Base-by-base conservation (phyloP, 495 filamentous ascomycete genomes). In the Hypomontagnella submonticulosa region DNA sequence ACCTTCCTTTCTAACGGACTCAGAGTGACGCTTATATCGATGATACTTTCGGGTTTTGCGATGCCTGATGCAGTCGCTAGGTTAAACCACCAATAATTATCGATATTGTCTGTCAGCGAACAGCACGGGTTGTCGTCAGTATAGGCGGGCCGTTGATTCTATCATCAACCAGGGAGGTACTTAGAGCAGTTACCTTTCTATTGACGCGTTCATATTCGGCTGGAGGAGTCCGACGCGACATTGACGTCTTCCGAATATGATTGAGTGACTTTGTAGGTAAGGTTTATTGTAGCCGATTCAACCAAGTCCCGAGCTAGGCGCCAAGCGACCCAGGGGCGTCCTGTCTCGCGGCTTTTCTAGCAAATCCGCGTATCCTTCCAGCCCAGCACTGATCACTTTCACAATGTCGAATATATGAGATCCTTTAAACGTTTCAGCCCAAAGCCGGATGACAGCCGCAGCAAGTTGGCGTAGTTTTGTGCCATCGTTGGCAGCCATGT, bases 401-500 rank as follows among this genome's bases (percentile, higher is more conserved):
- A 90, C 85, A 61, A 90, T 84, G 47, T 88, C 86, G 75, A 88
- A 90, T 12, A 88, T 87, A 67, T 89, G 87, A 15, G 84, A 83
- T 4, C 86, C 87, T 55, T 84, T 88, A 66, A 90, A 90, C 32
- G 88, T 83, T 59, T 88, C 82, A 0, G 87, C 87, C 88, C 88
- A 91, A 5, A 91, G 75, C 34, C 86, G 75, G 4, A 89, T 83
- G 4, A 90, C 85, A 0, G 84, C 84, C 4, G 84, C 84, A 23
- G 87, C 87, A 18, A 91, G 79, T 43, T 88, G 79, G 8, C 83
- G 82, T 44, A 87, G 79, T 48, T 84, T 87, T 4, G 77, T 79
- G 38, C 81, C 80, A 67, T 81, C 81, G 16, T 73, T 76, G 9
- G 73, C 69, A 32, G 74, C 67, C 42, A 76, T 61, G 57, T 82